phyloP scores from a whole-genome alignment of 202 grass and related monocot species.

The Bolboschoenoplectus hybrid region DNA sequence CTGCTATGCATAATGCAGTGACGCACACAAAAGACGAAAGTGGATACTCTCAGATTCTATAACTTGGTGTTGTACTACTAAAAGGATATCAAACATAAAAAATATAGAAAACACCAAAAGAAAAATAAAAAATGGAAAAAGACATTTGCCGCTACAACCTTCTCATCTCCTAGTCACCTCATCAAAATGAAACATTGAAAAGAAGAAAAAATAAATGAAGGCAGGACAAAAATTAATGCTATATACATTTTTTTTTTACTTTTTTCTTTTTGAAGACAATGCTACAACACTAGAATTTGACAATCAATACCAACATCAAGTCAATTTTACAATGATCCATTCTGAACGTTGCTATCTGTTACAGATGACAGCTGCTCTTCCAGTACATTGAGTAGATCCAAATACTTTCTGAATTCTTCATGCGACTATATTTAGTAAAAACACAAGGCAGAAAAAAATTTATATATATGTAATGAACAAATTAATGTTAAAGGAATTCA shows the following conservation, averaged over 20 bases:
- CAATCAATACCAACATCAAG: conserved; percentile 26
- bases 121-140: conserved; percentile 38
- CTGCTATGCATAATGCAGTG: conserved; percentile 25
- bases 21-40: background rate
- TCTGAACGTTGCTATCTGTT: conserved; percentile 58
- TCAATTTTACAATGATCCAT: conserved; percentile 54
- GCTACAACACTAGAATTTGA: conserved; percentile 34
- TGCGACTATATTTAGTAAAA: conserved; percentile 62
- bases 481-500: background rate
- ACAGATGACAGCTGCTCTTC: conserved; percentile 80
- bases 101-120: conserved; percentile 30
- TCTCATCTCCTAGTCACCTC: conserved; percentile 41
- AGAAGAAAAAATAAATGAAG: conserved; percentile 39
- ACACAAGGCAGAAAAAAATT: background rate
- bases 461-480: conserved; percentile 7
- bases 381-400: conserved; percentile 86
- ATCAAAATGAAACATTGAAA: conserved; percentile 49
- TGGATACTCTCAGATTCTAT: background rate
- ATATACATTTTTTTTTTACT: conserved; percentile 60
- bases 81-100: conserved; percentile 9
- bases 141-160: conserved; percentile 51
- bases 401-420: conserved; percentile 79
- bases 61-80: conserved; percentile 27
- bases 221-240: conserved; percentile 47
- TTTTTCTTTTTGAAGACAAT: conserved; percentile 31